Evolutionary conservation across 306 rosid genomes (phyloP).

Genomic region (Cicer yamashitae): DNA sequence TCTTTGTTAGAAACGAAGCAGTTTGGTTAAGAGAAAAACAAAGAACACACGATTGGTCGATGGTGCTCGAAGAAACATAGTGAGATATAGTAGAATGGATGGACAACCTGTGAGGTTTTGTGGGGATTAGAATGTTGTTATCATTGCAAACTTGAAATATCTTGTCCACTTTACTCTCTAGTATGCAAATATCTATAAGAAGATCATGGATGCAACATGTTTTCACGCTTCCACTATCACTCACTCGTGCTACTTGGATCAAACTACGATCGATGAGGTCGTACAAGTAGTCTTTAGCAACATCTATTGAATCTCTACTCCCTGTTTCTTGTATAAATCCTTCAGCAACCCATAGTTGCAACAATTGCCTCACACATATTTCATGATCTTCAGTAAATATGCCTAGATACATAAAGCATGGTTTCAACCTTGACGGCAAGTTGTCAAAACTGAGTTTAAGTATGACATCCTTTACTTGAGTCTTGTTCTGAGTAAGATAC

Average conservation of each 20-base stretch:
- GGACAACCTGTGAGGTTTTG: slow-evolving; percentile 38
- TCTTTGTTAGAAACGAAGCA: accelerated
- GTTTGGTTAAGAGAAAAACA: background rate
- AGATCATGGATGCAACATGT: slow-evolving; percentile 43
- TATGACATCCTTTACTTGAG: slow-evolving; percentile 40
- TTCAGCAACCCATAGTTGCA: slow-evolving; percentile 33
- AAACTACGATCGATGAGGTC: slow-evolving; percentile 46
- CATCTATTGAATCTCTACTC: slow-evolving; percentile 13
- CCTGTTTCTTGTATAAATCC: slow-evolving; percentile 32
- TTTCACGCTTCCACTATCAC: background rate
- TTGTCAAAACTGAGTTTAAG: slow-evolving; percentile 38
- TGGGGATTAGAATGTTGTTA: background rate
- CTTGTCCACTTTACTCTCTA: slow-evolving; percentile 29
- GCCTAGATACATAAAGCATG: slow-evolving; percentile 44
- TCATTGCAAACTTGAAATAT: slow-evolving; percentile 27
- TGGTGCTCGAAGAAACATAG: slow-evolving; percentile 31
- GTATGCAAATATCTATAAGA: slow-evolving; percentile 36
- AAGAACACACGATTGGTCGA: slow-evolving; percentile 30
- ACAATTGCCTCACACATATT: slow-evolving; percentile 19
- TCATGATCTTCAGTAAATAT: slow-evolving; percentile 39
- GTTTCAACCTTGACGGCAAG: slow-evolving; percentile 34
- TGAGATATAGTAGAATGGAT: slow-evolving; percentile 1
- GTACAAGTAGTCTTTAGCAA: slow-evolving; percentile 40
- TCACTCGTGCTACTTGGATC: slow-evolving; percentile 8
- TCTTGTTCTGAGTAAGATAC: slow-evolving; percentile 33